These are phyloP conservation scores for Trypanosoma scelopori DNA, from an alignment of 208 protist species.

Conservation along the genomic window DNA sequence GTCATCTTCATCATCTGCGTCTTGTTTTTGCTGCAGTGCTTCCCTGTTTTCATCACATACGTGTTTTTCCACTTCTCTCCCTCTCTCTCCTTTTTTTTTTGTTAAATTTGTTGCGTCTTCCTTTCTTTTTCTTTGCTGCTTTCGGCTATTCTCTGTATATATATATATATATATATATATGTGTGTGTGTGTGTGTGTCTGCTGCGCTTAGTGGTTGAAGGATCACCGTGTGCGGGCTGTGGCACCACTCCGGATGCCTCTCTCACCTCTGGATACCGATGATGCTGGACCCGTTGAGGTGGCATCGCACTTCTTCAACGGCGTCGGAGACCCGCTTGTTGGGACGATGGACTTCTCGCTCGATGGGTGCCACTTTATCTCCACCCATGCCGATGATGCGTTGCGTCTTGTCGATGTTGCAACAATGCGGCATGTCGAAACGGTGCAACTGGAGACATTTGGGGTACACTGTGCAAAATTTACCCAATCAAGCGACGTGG, in stretches of 20 bases:
- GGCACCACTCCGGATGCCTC: background rate
- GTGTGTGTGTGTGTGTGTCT: background rate
- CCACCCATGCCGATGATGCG: conserved; percentile 74
- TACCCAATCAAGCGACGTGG: conserved; percentile 64
- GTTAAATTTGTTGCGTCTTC: background rate
- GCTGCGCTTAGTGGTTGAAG: background rate
- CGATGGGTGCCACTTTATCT: conserved; percentile 66
- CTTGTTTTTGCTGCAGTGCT: no score
- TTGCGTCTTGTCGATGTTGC: conserved; percentile 69
- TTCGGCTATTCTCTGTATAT: conserved; percentile 1
- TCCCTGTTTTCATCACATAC: background rate
- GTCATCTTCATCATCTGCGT: background rate
- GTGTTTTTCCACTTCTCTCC: background rate
- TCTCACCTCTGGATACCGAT: background rate
- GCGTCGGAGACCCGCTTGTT: conserved; percentile 70
- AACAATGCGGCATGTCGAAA: conserved; percentile 44
- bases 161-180: background rate
- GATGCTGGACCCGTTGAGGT: conserved; percentile 19
- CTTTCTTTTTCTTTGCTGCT: conserved; percentile 4
- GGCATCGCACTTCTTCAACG: conserved; percentile 65
- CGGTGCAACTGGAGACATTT: conserved; percentile 53
- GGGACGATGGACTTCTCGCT: conserved; percentile 72
- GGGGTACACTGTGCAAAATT: conserved; percentile 67
- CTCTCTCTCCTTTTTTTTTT: background rate
- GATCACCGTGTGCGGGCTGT: background rate